Base-by-base conservation (phyloP, 495 filamentous ascomycete species). In the Terfezia boudieri region DNA sequence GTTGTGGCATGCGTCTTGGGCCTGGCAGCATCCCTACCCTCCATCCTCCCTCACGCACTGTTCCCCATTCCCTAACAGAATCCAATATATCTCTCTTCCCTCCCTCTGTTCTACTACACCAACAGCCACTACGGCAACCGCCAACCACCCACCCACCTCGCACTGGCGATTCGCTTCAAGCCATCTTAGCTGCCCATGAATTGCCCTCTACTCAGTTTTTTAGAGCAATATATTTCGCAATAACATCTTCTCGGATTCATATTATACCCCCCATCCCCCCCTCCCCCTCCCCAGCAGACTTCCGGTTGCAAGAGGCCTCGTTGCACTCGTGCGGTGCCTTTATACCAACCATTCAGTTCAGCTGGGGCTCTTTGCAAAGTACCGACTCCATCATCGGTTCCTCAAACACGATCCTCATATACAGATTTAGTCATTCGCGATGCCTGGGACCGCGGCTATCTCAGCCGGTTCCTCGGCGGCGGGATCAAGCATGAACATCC, bases 401-500 rank as follows among this genome's bases (percentile, higher is more conserved):
- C 26, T 32, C 26, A 32, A 32, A 32, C 26, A 32, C 7, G 4
- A 32, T 32, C 26, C 26, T 32, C 26, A 32, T 32, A 32, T 2
- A 32, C 26, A 4, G 26, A 4, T 32, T 32, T 32, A 32, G 26
- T 32, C 41, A 14, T 46, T 46, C 41, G 41, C 4, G 41, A 46
- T 46, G 41, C 41, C 41, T 9, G 41, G 41, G 41, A 46, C 41
- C 55, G 57, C 57, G 55, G 53, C 54, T 20, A 53, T 58, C 38
- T 62, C 58, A 36, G 62, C 66, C 57, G 56, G 62, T 35, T 66
- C 63, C 51, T 63, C 63, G n/a, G 60, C 63, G 53, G 62, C 57
- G 20, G 63, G 65, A 52, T 63, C 68, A 26, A 63, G 49, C 49
- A 61, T 56, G 53, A 58, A 57, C 55, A 55, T 59, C 41, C 63